Percentiles rank a stretch among this genome's conserved stretches.
These are phyloP conservation scores for Porpolomopsis calyptriformis DNA, from an alignment of 768 basidiomycete species.

Conservation along the genomic window DNA sequence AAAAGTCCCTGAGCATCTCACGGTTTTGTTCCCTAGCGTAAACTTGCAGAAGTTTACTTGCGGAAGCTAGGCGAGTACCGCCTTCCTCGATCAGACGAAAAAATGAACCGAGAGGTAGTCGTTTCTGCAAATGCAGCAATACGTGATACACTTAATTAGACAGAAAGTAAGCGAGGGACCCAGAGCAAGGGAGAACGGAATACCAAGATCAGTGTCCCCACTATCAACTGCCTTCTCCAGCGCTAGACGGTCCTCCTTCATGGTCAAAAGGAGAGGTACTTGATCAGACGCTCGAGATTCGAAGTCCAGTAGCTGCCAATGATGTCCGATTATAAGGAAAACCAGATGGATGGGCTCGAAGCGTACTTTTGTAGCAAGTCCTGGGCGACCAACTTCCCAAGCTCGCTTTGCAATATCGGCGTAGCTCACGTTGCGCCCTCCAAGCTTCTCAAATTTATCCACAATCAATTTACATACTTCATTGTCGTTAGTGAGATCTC, in stretches of 20 bases:
- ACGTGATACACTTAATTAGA: constrained; percentile 81
- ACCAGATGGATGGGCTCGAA: not conserved
- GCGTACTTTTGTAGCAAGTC: constrained; percentile 73
- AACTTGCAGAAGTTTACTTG: constrained; percentile 73
- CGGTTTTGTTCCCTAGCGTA: constrained; percentile 86
- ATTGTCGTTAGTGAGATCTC: constrained; percentile 58
- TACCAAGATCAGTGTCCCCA: constrained; percentile 91
- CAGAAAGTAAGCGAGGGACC: not conserved
- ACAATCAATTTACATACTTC: constrained; percentile 77
- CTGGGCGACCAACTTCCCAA: constrained; percentile 77
- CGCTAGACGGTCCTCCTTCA: constrained; percentile 90
- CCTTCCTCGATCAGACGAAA: constrained; percentile 93
- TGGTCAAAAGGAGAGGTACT: constrained; percentile 82
- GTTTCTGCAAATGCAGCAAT: constrained; percentile 74
- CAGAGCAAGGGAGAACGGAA: constrained; percentile 13
- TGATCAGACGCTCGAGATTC: constrained; percentile 84
- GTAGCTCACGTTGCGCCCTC: constrained; percentile 73
- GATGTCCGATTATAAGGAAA: not conserved
- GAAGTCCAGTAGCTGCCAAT: constrained; percentile 70
- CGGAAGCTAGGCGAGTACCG: constrained; percentile 61
- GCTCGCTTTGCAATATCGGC: constrained; percentile 91
- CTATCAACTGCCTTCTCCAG: constrained; percentile 85
- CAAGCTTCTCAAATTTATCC: constrained; percentile 78
- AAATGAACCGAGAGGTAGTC: constrained; percentile 79
- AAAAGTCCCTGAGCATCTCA: constrained; percentile 90